Conservation (phyloP, 805 yeast species). For the Brettanomyces naardenensis region DNA sequence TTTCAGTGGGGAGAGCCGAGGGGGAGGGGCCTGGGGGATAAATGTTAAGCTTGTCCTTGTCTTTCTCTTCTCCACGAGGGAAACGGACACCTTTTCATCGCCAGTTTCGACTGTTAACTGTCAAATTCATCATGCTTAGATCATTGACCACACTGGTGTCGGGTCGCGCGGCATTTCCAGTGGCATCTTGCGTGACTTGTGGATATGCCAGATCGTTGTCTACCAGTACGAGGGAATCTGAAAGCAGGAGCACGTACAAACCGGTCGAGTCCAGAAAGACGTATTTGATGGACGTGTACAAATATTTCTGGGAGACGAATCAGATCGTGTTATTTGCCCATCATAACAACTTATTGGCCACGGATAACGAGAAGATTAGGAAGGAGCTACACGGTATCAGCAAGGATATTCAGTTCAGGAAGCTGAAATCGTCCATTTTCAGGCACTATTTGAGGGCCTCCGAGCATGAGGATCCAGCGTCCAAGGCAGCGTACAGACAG, state of each 20-base stretch:
- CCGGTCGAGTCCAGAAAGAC: conserved; percentile 73
- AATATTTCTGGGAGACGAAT: conserved; percentile 56
- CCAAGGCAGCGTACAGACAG: conserved; percentile 34
- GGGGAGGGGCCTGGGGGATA: too few species aligned
- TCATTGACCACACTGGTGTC: too few species aligned
- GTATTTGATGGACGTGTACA: conserved; percentile 72
- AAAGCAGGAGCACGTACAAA: conserved; percentile 39
- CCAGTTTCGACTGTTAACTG: too few species aligned
- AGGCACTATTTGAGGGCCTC: conserved; percentile 70
- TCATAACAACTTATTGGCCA: conserved; percentile 69
- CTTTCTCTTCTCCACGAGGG: too few species aligned
- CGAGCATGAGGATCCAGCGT: conserved; percentile 67
- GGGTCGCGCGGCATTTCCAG: too few species aligned
- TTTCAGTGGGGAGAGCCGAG: too few species aligned
- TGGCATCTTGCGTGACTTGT: too few species aligned
- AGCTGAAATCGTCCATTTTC: conserved; percentile 64
- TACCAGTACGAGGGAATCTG: too few species aligned
- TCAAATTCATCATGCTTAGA: too few species aligned
- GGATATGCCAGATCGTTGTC: too few species aligned
- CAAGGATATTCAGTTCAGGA: conserved; percentile 36
- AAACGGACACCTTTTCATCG: too few species aligned
- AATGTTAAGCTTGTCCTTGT: too few species aligned
- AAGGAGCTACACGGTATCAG: conserved; percentile 56
- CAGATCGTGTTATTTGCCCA: conserved; percentile 74
- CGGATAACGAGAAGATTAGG: conserved; percentile 61